These are phyloP conservation scores for Thelonectria rubi DNA, from an alignment of 2,329 filamentous ascomycete species.

Conservation along the genomic window DNA sequence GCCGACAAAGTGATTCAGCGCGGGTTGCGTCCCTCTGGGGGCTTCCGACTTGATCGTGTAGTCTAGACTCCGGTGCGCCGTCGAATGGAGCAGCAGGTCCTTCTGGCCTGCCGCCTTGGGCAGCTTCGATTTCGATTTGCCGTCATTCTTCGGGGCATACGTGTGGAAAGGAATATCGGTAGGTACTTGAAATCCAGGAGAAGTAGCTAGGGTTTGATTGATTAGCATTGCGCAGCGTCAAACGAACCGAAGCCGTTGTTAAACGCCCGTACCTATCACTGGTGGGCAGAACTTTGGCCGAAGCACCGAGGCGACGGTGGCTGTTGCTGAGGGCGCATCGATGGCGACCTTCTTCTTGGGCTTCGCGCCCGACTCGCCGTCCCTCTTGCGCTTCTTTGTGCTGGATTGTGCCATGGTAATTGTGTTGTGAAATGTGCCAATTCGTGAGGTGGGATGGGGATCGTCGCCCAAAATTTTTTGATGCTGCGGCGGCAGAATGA, in stretches of 20 bases:
- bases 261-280: slow-evolving; percentile 57
- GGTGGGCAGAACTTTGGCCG: slow-evolving; percentile 59
- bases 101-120: slow-evolving; percentile 52
- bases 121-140: slow-evolving; percentile 49
- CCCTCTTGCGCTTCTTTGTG: slow-evolving; percentile 64
- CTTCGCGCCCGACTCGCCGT: slow-evolving; percentile 51
- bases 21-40: slow-evolving; percentile 41
- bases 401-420: slow-evolving; percentile 50
- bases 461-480: slow-evolving; percentile 42
- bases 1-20: slow-evolving; percentile 71
- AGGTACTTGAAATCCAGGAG: slow-evolving; percentile 50
- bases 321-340: slow-evolving; percentile 50
- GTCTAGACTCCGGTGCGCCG: slow-evolving; percentile 64
- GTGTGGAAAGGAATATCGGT: slow-evolving; percentile 55
- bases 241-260: neutral
- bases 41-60: slow-evolving; percentile 65
- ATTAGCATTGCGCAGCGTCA: slow-evolving; percentile 33
- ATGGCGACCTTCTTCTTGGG: slow-evolving; percentile 64
- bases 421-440: slow-evolving; percentile 23
- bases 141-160: slow-evolving; percentile 54
- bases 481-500: slow-evolving; percentile 38
- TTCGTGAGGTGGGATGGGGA: slow-evolving; percentile 39
- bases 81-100: slow-evolving; percentile 67
- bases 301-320: slow-evolving; percentile 58
- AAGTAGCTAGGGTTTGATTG: slow-evolving; percentile 43